Evolutionary conservation across 441 rosid genomes (phyloP), one percentile per base, ranked within the genome.

Genomic region (Erysimum pusillum): DNA sequence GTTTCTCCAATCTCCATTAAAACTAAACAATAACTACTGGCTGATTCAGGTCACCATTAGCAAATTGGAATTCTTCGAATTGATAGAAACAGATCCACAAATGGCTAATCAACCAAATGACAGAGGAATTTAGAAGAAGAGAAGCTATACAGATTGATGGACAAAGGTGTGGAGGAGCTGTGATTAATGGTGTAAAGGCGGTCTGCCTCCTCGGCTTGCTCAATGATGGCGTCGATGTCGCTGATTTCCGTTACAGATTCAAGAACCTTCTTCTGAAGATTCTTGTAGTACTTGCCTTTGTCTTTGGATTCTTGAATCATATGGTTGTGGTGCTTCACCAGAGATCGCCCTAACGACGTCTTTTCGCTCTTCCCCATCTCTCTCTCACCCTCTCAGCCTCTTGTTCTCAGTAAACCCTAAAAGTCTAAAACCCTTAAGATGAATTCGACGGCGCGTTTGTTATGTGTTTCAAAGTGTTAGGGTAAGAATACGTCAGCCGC

Each of bases 261-360:
- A 32, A 96, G 91, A 69, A 90, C 88, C 66, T 91, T 96, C 88
- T 91, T 92, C 74, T 87, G 87, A 39, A 83, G 93, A 63, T 77
- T 82, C 66, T 81, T 73, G 85, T 90, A 93, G 71, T 72, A 87
- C 17, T 69, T 85, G 38, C 97, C 98, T 69, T 89, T 95, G 70
- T 91, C 98, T 82, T 90, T 95, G 42, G 98, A 80, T 75, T 91
- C 87, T 46, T 84, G 92, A 44, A 93, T 83, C 97, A 90, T 90
- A 52, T 92, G 90, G 77, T 90, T 96, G 79, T 93, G 97, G 78
- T 93, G 98, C 87, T 89, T 96, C 85, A 93, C 97, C 73, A 91
- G 80, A 0, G 97, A 68, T 60, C 99, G 79, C 5, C 98, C 99
- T 0, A 96, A 80, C 76, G 86, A 82, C n/a, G 92, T 81, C 86